phyloP scores from a whole-genome alignment of 768 basidiomycete species.

The Tephrocybe sp. region DNA sequence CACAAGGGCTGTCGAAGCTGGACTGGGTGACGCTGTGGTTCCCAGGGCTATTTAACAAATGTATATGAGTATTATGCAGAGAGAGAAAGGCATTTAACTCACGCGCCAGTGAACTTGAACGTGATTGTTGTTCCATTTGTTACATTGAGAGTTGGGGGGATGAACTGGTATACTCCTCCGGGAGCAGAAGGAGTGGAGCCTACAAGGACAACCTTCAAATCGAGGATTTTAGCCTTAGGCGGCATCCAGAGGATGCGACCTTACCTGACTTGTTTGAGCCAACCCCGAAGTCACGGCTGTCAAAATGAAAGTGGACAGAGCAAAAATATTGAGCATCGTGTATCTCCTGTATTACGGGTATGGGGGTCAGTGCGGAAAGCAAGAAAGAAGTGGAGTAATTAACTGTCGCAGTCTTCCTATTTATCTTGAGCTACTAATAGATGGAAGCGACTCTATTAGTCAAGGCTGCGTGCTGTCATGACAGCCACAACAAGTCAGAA shows the following conservation, averaged over 20 bases:
- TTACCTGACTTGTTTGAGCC: slow-evolving; percentile 18
- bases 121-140: slow-evolving; percentile 42
- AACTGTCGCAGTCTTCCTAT: background rate
- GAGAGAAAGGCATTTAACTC: slow-evolving; percentile 13
- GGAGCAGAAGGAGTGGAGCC: slow-evolving; percentile 25
- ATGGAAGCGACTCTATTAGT: background rate
- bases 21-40: slow-evolving; percentile 57
- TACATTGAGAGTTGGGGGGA: slow-evolving; percentile 39
- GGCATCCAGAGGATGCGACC: background rate
- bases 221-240: background rate
- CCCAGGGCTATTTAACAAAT: slow-evolving; percentile 33
- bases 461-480: slow-evolving; percentile 1
- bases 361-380: background rate
- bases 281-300: slow-evolving; percentile 17
- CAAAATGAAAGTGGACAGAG: slow-evolving; percentile 1
- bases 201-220: slow-evolving; percentile 33
- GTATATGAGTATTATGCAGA: background rate
- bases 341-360: no score
- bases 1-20: slow-evolving; percentile 41
- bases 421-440: background rate
- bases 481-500: background rate
- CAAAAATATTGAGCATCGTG: slow-evolving; percentile 7
- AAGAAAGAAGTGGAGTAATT: background rate
- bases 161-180: slow-evolving; percentile 44
- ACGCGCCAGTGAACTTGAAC: slow-evolving; percentile 49